These are phyloP conservation scores for Russula dissimulans DNA, from an alignment of 768 basidiomycete genomes.

Conservation along the genomic window DNA sequence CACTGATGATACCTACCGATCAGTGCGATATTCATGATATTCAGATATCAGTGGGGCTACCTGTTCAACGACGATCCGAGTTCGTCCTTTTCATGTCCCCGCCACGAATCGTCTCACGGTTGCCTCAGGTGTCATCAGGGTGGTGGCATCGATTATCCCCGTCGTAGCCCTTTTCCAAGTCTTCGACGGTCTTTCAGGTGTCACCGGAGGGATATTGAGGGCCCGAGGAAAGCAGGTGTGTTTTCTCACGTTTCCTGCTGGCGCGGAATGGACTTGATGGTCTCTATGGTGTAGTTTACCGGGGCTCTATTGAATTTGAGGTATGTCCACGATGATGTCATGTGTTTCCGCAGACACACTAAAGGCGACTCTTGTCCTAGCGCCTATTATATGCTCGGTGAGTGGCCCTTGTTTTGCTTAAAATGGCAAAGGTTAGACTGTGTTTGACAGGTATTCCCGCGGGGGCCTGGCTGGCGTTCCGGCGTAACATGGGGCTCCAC, in stretches of 20 bases:
- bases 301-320: conserved; percentile 77
- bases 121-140: conserved; percentile 28
- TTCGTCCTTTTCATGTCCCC: conserved; percentile 14
- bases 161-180: conserved; percentile 74
- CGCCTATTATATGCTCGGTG: conserved; percentile 72
- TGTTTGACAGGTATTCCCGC: conserved; percentile 55
- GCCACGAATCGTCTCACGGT: not conserved
- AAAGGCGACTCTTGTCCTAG: conserved; percentile 23
- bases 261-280: not conserved
- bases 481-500: conserved; percentile 41
- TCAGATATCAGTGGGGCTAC: conserved; percentile 42
- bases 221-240: conserved; percentile 68
- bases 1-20: not conserved
- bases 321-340: conserved; percentile 27
- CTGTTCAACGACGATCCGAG: conserved; percentile 51
- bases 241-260: not conserved
- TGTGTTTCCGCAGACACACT: conserved; percentile 2
- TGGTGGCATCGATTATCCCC: conserved; percentile 50
- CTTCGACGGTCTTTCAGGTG: conserved; percentile 65
- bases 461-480: conserved; percentile 72
- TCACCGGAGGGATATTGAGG: conserved; percentile 71
- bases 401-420: conserved; percentile 1
- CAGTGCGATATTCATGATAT: conserved; percentile 37
- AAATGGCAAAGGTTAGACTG: not conserved
- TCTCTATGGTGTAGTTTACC: conserved; percentile 35